phyloP scores from a whole-genome alignment of 805 yeast genomes.

The Wickerhamiella musiphila region DNA sequence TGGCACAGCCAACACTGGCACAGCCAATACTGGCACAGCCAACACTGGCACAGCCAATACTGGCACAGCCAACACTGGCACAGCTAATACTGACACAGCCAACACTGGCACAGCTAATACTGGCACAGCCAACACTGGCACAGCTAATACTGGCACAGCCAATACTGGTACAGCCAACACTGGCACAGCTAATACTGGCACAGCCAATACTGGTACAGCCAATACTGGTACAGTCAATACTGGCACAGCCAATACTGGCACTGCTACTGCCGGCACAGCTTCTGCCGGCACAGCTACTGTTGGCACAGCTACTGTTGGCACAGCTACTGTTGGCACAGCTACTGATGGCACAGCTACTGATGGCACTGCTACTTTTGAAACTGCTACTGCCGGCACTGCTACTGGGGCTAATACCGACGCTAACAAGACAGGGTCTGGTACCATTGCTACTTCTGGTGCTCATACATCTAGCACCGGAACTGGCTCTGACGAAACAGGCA shows the following conservation, averaged over 20 bases:
- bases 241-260: slow-evolving; percentile 2
- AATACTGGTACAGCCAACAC: not conserved
- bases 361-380: not conserved
- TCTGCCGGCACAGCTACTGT: slow-evolving; percentile 5
- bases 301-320: not conserved
- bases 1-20: slow-evolving; percentile 19
- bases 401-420: slow-evolving; percentile 19
- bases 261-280: slow-evolving; percentile 16
- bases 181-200: slow-evolving; percentile 3
- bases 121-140: slow-evolving; percentile 15
- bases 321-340: slow-evolving; percentile 3
- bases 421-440: no score
- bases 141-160: slow-evolving; percentile 9
- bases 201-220: not conserved
- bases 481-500: no score
- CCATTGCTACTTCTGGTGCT: no score
- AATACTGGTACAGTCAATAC: slow-evolving; percentile 2
- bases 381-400: slow-evolving; percentile 3
- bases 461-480: no score
- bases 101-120: slow-evolving; percentile 5
- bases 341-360: not conserved
- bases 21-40: slow-evolving; percentile 10
- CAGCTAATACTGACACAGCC: slow-evolving; percentile 1
- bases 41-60: slow-evolving; percentile 19
- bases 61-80: slow-evolving; percentile 2